Evolutionary conservation across 2,329 filamentous ascomycete genomes (phyloP).

Genomic region (Penicillium sp.): DNA sequence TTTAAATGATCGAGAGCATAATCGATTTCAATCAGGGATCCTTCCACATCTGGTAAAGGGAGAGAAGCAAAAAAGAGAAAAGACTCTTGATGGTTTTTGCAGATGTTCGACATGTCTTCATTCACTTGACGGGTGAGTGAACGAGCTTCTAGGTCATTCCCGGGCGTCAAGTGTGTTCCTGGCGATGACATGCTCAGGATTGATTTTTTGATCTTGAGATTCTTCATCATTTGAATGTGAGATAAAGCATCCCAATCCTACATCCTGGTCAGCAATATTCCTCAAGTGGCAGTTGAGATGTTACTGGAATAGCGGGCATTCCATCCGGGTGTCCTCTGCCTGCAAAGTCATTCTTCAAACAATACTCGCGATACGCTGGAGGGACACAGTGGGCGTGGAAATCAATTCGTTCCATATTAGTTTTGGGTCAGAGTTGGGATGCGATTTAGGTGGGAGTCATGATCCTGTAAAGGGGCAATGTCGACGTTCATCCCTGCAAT

Average conservation of each 20-base stretch:
- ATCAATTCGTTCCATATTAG: constrained; percentile 16
- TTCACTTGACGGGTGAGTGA: constrained; percentile 38
- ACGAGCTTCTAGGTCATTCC: constrained; percentile 34
- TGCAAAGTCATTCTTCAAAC: constrained; percentile 18
- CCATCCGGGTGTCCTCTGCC: constrained; percentile 19
- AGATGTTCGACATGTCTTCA: constrained; percentile 24
- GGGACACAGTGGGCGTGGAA: constrained; percentile 19
- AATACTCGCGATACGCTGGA: constrained; percentile 16
- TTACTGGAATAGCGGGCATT: constrained; percentile 19
- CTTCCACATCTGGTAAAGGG: constrained; percentile 48
- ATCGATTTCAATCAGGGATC: constrained; percentile 46
- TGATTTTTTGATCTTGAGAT: constrained; percentile 46
- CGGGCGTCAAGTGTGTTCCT: constrained; percentile 45
- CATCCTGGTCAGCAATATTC: too few species aligned
- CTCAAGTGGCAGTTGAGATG: not conserved
- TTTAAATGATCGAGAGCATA: constrained; percentile 38
- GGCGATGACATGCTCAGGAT: constrained; percentile 53
- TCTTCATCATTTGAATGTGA: constrained; percentile 49
- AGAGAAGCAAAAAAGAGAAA: constrained; percentile 53
- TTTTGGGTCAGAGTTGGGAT: not conserved
- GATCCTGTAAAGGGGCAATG: too few species aligned
- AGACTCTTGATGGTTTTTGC: constrained; percentile 24
- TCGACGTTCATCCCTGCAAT: too few species aligned
- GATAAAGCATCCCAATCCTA: constrained; percentile 43
- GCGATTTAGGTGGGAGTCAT: too few species aligned